Conservation (phyloP, 1,284 basidiomycete species). For the Ganoderma sinense region DNA sequence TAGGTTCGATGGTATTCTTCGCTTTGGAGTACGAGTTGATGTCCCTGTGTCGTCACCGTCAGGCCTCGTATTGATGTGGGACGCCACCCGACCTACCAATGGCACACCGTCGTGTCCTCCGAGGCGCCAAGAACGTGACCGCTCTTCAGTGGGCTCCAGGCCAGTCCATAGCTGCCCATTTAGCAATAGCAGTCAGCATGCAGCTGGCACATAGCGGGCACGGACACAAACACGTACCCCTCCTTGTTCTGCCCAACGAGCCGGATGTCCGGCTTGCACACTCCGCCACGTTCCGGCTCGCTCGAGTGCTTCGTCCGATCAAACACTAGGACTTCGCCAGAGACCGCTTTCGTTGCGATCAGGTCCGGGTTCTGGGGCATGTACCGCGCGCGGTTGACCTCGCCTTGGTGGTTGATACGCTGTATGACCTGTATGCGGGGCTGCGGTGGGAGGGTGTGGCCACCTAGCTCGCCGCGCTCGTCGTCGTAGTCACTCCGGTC, state of each 20-base stretch:
- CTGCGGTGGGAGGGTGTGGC: conserved; percentile 78
- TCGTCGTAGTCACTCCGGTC: conserved; percentile 90
- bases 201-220: not conserved
- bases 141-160: conserved; percentile 86
- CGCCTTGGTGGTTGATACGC: conserved; percentile 95
- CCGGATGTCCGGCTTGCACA: conserved; percentile 91
- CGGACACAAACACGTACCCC: conserved; percentile 68
- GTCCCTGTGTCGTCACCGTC: conserved; percentile 69
- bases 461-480: conserved; percentile 91
- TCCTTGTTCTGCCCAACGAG: conserved; percentile 92
- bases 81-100: conserved; percentile 72
- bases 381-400: conserved; percentile 97
- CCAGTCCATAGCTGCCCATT: conserved; percentile 81
- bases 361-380: conserved; percentile 99
- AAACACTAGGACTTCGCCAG: conserved; percentile 93
- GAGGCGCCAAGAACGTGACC: conserved; percentile 94
- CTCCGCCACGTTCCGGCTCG: conserved; percentile 86
- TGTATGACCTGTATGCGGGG: conserved; percentile 93
- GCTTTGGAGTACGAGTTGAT: conserved; percentile 89
- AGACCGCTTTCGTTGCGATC: conserved; percentile 93
- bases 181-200: not conserved
- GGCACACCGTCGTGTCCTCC: conserved; percentile 95
- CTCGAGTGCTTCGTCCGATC: conserved; percentile 97
- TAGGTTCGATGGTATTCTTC: conserved; percentile 82
- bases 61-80: not conserved